phyloP scores from a whole-genome alignment of 176 grass and related monocot genomes.

The Musa beccarii region DNA sequence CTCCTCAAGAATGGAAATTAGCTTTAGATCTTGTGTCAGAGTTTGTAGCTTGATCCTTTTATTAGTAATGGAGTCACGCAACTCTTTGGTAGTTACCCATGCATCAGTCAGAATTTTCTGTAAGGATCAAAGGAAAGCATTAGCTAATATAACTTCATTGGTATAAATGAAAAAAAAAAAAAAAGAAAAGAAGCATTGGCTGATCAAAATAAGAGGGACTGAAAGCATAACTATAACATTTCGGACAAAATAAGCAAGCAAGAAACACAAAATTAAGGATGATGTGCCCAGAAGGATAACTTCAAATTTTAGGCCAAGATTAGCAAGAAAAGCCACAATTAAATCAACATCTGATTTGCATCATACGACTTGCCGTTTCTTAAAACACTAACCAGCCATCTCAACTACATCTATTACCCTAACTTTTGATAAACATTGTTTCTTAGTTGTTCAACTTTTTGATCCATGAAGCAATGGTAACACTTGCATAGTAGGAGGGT shows the following conservation, averaged over 20 bases:
- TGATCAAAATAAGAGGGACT: background rate
- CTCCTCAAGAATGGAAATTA: constrained; percentile 20
- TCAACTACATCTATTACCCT: background rate
- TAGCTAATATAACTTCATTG: background rate
- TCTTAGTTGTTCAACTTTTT: background rate
- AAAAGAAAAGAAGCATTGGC: too few species aligned
- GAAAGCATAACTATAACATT: background rate
- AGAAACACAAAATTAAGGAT: background rate
- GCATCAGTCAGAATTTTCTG: constrained; percentile 21
- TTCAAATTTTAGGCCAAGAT: background rate
- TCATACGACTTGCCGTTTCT: background rate
- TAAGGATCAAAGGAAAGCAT: background rate
- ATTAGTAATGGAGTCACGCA: constrained; percentile 22
- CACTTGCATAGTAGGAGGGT: background rate
- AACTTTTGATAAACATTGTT: background rate
- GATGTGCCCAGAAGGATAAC: background rate
- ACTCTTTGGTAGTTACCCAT: constrained; percentile 5
- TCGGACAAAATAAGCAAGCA: background rate
- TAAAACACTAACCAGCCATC: background rate
- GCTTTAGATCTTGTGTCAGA: constrained; percentile 20
- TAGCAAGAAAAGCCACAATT: background rate
- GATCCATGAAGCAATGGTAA: background rate
- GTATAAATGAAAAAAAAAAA: background rate
- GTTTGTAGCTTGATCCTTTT: constrained; percentile 15
- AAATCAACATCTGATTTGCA: background rate